A percentile compares a stretch with the other conserved stretches of the same genome.
phyloP scores from a whole-genome alignment of 2,329 filamentous ascomycete species.

The Colletotrichum euphorbiae region DNA sequence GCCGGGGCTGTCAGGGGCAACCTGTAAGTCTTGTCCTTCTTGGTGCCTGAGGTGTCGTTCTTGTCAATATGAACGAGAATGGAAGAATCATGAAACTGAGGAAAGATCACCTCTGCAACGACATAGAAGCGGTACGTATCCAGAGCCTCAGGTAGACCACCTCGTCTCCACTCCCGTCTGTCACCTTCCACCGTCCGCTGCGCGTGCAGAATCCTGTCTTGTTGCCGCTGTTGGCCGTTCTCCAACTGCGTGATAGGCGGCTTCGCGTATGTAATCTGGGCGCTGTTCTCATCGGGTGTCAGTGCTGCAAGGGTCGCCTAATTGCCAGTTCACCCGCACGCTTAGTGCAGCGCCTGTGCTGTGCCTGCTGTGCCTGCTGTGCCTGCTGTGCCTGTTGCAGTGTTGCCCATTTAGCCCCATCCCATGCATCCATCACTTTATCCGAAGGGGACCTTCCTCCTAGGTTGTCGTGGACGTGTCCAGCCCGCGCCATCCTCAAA shows the following conservation, averaged over 20 bases:
- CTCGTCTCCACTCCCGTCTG: background rate
- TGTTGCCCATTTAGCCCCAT: too few relatives aligned
- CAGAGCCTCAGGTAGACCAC: background rate
- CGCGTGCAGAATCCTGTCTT: background rate
- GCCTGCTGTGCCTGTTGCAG: slow-evolving; percentile 11
- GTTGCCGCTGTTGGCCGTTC: slow-evolving; percentile 15
- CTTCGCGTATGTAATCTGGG: slow-evolving; percentile 12
- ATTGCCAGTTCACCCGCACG: slow-evolving; percentile 22
- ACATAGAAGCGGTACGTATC: too few relatives aligned
- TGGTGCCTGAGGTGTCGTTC: background rate
- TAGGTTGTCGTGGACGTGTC: slow-evolving; percentile 1
- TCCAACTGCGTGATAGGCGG: background rate
- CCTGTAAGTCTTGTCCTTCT: background rate
- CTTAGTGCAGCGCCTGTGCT: background rate
- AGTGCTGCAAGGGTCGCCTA: slow-evolving; percentile 30
- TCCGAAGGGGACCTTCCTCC: slow-evolving; percentile 11
- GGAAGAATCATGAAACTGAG: background rate
- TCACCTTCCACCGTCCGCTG: background rate
- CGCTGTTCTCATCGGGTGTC: slow-evolving; percentile 22
- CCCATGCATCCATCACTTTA: slow-evolving; percentile 19
- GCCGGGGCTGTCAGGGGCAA: background rate
- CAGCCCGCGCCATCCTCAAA: slow-evolving; percentile 12
- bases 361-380: slow-evolving; percentile 2
- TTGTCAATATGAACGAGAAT: background rate
- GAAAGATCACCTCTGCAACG: background rate